These are phyloP conservation scores for Funneliformis mosseae DNA, from an alignment of 192 early-diverging fungal genomes.

Conservation along the genomic window DNA sequence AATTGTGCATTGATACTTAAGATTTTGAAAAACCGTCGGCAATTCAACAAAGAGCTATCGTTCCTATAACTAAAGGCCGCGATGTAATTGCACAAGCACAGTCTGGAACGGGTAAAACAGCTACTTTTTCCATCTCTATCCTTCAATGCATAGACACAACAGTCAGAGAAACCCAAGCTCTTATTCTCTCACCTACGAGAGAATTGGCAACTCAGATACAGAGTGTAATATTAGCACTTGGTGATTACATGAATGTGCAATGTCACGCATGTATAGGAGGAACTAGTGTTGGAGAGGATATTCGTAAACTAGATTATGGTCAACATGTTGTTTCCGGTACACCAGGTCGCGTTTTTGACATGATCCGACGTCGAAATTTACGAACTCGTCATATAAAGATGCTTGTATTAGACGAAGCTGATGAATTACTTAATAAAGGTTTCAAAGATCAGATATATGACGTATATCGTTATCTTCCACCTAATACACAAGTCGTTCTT, in stretches of 20 bases:
- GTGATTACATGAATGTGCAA: conserved; percentile 97
- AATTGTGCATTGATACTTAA: conserved; percentile 24
- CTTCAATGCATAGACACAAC: conserved; percentile 90
- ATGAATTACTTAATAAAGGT: conserved; percentile 90
- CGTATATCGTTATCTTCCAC: conserved; percentile 90
- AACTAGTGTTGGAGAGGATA: conserved; percentile 89
- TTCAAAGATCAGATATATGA: conserved; percentile 99
- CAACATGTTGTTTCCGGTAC: conserved; percentile 95
- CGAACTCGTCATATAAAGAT: conserved; percentile 87
- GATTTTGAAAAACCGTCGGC: conserved; percentile 98
- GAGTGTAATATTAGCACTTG: conserved; percentile 86
- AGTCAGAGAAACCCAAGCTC: conserved; percentile 86
- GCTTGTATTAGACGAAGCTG: conserved; percentile 96
- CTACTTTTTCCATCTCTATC: conserved; percentile 93
- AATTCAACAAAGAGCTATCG: conserved; percentile 97
- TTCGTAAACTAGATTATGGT: conserved; percentile 87
- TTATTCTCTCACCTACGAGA: conserved; percentile 92
- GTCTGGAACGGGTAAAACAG: conserved; percentile 98
- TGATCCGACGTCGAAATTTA: conserved; percentile 88
- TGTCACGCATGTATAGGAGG: conserved; percentile 96
- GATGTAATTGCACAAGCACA: conserved; percentile 98
- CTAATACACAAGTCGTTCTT: conserved; percentile 89
- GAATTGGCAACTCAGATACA: conserved; percentile 97
- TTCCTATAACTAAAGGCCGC: conserved; percentile 82
- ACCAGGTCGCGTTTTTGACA: conserved; percentile 95